Percentiles rank a stretch among this genome's conserved stretches.
Conservation (phyloP, 805 yeast species). For the Komagataella ulmi region DNA sequence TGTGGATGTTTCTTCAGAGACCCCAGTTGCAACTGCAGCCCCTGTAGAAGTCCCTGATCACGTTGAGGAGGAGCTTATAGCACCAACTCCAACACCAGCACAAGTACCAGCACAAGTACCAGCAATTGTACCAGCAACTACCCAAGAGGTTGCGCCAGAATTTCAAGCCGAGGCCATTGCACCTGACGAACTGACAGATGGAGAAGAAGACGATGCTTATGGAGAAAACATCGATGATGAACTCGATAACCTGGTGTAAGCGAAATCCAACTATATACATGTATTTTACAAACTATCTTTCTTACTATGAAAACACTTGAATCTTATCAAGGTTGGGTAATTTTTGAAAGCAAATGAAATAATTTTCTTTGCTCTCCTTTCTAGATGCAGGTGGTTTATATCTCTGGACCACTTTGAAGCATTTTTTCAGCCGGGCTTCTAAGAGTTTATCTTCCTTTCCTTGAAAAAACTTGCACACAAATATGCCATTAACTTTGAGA, state of each 20-base stretch:
- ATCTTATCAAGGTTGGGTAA: slow-evolving; percentile 25
- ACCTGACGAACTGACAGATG: background rate
- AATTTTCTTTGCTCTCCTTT: slow-evolving; percentile 68
- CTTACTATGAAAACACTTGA: slow-evolving; percentile 21
- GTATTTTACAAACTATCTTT: slow-evolving; percentile 1
- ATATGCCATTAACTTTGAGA: slow-evolving; percentile 55
- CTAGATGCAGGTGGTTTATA: slow-evolving; percentile 79
- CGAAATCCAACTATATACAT: background rate
- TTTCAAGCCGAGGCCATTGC: background rate
- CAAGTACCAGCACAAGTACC: background rate
- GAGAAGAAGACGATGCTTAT: background rate
- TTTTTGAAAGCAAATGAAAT: slow-evolving; percentile 56
- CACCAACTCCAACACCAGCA: background rate
- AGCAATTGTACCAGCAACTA: background rate
- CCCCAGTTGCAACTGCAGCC: background rate
- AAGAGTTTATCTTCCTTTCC: slow-evolving; percentile 66
- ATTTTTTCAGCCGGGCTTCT: slow-evolving; percentile 40
- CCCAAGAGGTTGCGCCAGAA: background rate
- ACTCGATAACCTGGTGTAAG: background rate
- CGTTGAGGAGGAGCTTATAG: background rate
- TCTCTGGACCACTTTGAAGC: slow-evolving; percentile 50
- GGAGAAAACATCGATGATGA: background rate
- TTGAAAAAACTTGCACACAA: slow-evolving; percentile 75
- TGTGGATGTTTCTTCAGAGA: background rate
- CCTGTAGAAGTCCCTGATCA: background rate